A percentile compares a stretch with the other conserved stretches of the same genome.
phyloP scores from a whole-genome alignment of 2,329 filamentous ascomycete genomes.

The Xylaria sp. region DNA sequence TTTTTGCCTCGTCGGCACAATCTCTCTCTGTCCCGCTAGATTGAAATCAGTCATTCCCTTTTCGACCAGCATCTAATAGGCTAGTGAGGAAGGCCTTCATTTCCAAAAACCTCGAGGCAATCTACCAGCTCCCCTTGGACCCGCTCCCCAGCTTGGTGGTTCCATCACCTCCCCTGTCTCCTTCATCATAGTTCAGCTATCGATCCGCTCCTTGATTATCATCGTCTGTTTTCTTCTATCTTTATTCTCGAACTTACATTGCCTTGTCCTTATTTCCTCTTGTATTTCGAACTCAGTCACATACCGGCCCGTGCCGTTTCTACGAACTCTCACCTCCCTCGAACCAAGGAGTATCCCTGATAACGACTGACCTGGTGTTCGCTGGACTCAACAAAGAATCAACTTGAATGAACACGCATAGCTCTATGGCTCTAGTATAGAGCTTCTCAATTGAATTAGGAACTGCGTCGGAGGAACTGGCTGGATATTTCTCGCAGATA shows the following conservation, averaged over 20 bases:
- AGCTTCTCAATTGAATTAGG: slow-evolving; percentile 40
- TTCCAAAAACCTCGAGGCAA: slow-evolving; percentile 43
- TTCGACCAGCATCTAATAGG: slow-evolving; percentile 41
- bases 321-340: slow-evolving; percentile 25
- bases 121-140: slow-evolving; percentile 41
- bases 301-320: slow-evolving; percentile 23
- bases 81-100: slow-evolving; percentile 44
- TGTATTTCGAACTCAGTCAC: slow-evolving; percentile 22
- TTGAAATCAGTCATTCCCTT: slow-evolving; percentile 42
- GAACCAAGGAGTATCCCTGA: slow-evolving; percentile 21
- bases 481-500: slow-evolving; percentile 30
- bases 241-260: slow-evolving; percentile 27
- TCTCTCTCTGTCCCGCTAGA: slow-evolving; percentile 32
- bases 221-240: slow-evolving; percentile 28
- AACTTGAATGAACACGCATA: slow-evolving; percentile 47
- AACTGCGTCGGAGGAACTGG: slow-evolving; percentile 37
- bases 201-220: slow-evolving; percentile 32
- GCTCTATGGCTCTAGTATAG: slow-evolving; percentile 46
- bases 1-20: slow-evolving; percentile 24
- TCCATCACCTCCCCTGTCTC: slow-evolving; percentile 41
- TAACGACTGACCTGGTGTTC: slow-evolving; percentile 6
- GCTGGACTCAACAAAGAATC: slow-evolving; percentile 25
- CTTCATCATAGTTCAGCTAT: slow-evolving; percentile 40
- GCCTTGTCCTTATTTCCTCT: slow-evolving; percentile 12
- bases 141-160: slow-evolving; percentile 44